Evolutionary conservation across 257 asterid genomes (phyloP), one percentile per base, ranked within the genome.

Genomic region (Penstemon davidsonii): DNA sequence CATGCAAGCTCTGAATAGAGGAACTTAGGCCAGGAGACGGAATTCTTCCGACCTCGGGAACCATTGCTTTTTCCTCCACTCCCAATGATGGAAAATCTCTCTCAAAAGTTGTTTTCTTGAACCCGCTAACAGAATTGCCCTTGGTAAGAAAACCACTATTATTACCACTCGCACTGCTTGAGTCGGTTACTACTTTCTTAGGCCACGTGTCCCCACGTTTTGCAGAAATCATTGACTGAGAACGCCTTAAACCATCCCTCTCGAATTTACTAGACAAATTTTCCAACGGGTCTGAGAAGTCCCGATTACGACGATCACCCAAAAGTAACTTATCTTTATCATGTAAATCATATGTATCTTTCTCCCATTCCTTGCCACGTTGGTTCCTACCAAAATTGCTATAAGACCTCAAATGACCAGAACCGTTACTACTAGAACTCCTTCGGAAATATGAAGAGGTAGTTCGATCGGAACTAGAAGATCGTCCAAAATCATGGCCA

Each of bases 1-100:
- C 75, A 4, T 88, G 84, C 72, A 87, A 76, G 75, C 82, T 78
- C 59, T 76, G 86, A 64, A 83, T 76, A 66, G 79, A 75, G 67
- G 86, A 71, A 85, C 77, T 75, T 74, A 79, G 60, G 25, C 82
- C 95, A 52, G 96, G 96, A 71, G 96, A 87, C 38, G 84, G 84
- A 39, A 84, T 84, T 76, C 96, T 81, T 74, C 88, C 86, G 25
- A 85, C 62, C 70, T 80, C 94, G 36, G 88, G 75, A 66, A 76
- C 59, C 33, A 69, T 54, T 39, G 72, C 70, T 72, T 79, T 86
- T 75, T 84, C 90, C 44, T 88, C 95, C 18, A 78, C 67, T 70
- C 84, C 88, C 62, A 86, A 71, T n/a, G 87, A 81, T 46, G 84
- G 96, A 56, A 87, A 87, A 56, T 88, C 87, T 73, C 86, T 77